Percentiles rank a stretch among this genome's conserved stretches.
Conservation (phyloP, 164 flowering plant genomes). For the Hamamelis virginiana region DNA sequence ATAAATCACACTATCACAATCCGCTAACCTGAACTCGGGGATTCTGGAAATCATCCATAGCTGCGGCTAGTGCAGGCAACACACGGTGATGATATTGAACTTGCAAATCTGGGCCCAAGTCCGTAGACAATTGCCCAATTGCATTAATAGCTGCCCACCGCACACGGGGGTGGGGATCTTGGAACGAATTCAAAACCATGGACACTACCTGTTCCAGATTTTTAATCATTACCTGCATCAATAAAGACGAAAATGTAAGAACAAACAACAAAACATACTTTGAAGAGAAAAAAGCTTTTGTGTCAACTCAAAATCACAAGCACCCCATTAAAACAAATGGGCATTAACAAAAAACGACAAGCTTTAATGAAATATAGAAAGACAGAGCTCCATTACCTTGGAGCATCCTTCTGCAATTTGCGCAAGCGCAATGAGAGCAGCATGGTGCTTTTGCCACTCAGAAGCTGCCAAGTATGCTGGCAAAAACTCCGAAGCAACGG, state of each 20-base stretch:
- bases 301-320: too few relatives aligned
- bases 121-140: conserved; percentile 92
- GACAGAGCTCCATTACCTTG: conserved; percentile 50
- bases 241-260: background rate
- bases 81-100: conserved; percentile 82
- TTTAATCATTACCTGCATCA: conserved; percentile 81
- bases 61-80: conserved; percentile 77
- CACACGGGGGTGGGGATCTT: conserved; percentile 93
- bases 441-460: conserved; percentile 98
- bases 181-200: conserved; percentile 91
- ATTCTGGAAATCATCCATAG: conserved; percentile 98
- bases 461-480: conserved; percentile 84
- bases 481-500: conserved; percentile 87
- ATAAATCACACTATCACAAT: background rate
- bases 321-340: too few relatives aligned
- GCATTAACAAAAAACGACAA: too few relatives aligned
- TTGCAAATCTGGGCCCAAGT: conserved; percentile 96
- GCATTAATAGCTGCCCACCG: conserved; percentile 99
- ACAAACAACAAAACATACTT: too few relatives aligned
- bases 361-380: background rate
- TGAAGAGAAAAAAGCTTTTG: too few relatives aligned
- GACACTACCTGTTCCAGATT: conserved; percentile 87
- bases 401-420: conserved; percentile 99
- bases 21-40: conserved; percentile 90
- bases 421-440: conserved; percentile 90